A percentile compares a stretch with the other conserved stretches of the same genome.
These are phyloP conservation scores for Acmispon strigosus DNA, from an alignment of 306 rosid genomes.

Conservation along the genomic window DNA sequence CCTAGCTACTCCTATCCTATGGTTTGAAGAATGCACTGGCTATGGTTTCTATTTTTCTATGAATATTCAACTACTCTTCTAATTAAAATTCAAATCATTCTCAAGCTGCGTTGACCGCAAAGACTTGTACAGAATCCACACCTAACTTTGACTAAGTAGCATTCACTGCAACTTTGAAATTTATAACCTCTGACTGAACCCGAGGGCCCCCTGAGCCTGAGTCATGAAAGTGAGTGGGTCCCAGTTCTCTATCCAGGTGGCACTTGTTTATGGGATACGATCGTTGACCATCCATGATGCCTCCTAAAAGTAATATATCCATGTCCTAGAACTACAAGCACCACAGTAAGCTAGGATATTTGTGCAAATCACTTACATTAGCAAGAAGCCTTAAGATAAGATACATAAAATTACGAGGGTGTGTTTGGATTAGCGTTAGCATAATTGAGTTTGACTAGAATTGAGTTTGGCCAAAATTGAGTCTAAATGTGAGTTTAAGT, in stretches of 20 bases:
- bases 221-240: not conserved
- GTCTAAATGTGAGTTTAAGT: no score
- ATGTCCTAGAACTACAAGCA: no score
- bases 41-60: no score
- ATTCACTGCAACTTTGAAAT: not conserved
- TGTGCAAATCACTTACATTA: not conserved
- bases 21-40: no score
- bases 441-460: no score
- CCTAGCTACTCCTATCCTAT: no score
- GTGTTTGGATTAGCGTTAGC: no score
- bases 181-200: not conserved
- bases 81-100: slow-evolving; percentile 19
- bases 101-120: slow-evolving; percentile 35
- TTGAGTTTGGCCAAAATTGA: no score
- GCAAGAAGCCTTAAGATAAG: no score
- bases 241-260: slow-evolving; percentile 5
- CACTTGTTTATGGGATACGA: not conserved
- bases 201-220: no score
- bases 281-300: slow-evolving; percentile 17
- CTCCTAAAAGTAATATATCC: not conserved
- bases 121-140: not conserved
- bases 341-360: not conserved
- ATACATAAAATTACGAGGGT: no score
- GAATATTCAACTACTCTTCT: not conserved
- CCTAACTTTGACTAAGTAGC: slow-evolving; percentile 37